Evolutionary conservation across 352 stramenopile species (phyloP).

Genomic region (Halophytophthora batemanensis): DNA sequence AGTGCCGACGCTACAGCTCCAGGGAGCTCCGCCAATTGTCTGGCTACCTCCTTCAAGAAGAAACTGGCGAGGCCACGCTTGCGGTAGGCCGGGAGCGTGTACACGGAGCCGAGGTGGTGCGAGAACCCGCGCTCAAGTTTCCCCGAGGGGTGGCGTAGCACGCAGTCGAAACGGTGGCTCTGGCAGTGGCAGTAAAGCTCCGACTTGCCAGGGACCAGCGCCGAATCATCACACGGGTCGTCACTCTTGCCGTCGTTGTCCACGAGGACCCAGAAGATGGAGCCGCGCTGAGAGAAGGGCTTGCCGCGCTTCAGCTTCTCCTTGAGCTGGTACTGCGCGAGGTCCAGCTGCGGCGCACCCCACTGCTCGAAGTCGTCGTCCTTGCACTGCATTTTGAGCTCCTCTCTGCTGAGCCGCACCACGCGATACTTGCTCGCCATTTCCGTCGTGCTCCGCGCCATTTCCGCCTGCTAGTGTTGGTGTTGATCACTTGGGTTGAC

Average conservation of each 20-base stretch:
- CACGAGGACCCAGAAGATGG: conserved; percentile 60
- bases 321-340: conserved; percentile 44
- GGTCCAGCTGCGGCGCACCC: conserved; percentile 30
- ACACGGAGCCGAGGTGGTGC: conserved; percentile 54
- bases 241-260: conserved; percentile 18
- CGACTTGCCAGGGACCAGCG: conserved; percentile 16
- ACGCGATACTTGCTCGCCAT: conserved; percentile 32
- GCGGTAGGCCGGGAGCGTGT: conserved; percentile 43
- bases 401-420: conserved; percentile 46
- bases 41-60: conserved; percentile 35
- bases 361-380: conserved; percentile 48
- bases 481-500: no score
- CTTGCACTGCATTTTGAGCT: conserved; percentile 58
- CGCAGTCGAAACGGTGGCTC: conserved; percentile 44
- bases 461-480: no score
- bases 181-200: conserved; percentile 50
- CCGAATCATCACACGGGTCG: conserved; percentile 15
- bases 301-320: conserved; percentile 41
- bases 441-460: not conserved
- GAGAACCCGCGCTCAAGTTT: conserved; percentile 37
- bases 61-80: conserved; percentile 38
- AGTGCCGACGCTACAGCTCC: conserved; percentile 34
- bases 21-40: conserved; percentile 22
- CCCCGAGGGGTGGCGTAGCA: conserved; percentile 24
- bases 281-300: conserved; percentile 33